These are phyloP conservation scores for Saccharomyces pastorianus DNA, from an alignment of 1,139 yeast genomes.

Conservation along the genomic window DNA sequence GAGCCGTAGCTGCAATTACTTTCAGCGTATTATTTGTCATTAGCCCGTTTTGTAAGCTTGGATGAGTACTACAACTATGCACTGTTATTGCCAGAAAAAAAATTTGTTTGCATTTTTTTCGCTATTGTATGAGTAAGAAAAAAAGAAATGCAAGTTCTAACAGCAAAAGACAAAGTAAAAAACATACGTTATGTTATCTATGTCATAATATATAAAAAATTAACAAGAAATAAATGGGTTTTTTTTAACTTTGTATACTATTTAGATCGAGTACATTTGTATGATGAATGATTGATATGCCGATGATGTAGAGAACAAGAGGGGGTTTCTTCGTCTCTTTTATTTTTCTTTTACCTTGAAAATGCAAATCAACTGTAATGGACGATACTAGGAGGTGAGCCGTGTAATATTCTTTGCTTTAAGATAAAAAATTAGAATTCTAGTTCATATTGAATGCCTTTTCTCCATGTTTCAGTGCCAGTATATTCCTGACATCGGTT, in stretches of 20 bases:
- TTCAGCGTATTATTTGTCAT: constrained; percentile 24
- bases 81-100: neutral
- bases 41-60: neutral
- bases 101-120: neutral
- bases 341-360: neutral
- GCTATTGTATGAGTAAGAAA: neutral
- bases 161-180: neutral
- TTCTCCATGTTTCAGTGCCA: constrained; percentile 75
- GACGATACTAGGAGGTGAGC: neutral
- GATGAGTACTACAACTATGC: neutral
- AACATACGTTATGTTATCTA: neutral
- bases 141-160: neutral
- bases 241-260: neutral
- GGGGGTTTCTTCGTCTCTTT: neutral
- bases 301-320: neutral
- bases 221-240: neutral
- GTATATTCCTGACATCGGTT: constrained; percentile 76
- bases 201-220: neutral
- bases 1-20: constrained; percentile 24
- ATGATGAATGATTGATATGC: neutral
- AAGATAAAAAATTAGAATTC: neutral
- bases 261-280: neutral
- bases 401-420: neutral
- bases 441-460: constrained; percentile 40
- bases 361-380: neutral